Evolutionary conservation across 768 basidiomycete genomes (phyloP).

Genomic region (Mycena floridula): DNA sequence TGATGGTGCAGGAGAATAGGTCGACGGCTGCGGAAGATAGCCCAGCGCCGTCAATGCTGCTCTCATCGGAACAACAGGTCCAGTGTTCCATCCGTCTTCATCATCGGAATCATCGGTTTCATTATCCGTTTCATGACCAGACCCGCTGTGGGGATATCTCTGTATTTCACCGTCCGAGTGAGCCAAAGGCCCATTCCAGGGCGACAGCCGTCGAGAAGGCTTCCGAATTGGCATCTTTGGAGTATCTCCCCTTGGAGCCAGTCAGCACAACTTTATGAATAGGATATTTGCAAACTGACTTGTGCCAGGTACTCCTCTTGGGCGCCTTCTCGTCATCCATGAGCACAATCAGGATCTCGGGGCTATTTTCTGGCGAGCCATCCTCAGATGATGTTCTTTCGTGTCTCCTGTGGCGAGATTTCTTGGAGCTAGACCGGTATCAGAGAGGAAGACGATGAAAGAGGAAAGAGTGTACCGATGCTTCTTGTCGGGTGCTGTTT

Average conservation of each 20-base stretch:
- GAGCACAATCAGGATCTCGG: constrained; percentile 32
- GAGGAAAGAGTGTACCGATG: neutral
- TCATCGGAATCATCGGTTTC: neutral
- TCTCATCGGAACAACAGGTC: neutral
- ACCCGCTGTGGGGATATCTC: neutral
- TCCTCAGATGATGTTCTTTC: too few relatives aligned
- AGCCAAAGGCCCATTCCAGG: neutral
- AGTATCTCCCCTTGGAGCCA: too few relatives aligned
- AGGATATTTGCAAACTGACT: constrained; percentile 21
- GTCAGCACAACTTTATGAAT: too few relatives aligned
- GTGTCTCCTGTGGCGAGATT: constrained; percentile 2
- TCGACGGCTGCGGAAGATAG: neutral
- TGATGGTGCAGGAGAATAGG: neutral
- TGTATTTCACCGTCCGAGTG: neutral
- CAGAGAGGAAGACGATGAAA: neutral
- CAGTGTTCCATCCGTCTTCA: neutral
- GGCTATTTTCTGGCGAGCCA: constrained; percentile 9
- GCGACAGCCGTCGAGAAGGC: neutral
- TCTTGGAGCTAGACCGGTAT: constrained; percentile 3
- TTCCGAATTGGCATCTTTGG: too few relatives aligned
- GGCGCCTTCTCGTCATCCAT: constrained; percentile 29
- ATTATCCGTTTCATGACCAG: neutral
- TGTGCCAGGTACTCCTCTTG: constrained; percentile 32
- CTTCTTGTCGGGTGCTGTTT: neutral
- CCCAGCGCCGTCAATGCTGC: neutral